phyloP scores from a whole-genome alignment of 768 basidiomycete genomes.

The Coprinellus micaceus region DNA sequence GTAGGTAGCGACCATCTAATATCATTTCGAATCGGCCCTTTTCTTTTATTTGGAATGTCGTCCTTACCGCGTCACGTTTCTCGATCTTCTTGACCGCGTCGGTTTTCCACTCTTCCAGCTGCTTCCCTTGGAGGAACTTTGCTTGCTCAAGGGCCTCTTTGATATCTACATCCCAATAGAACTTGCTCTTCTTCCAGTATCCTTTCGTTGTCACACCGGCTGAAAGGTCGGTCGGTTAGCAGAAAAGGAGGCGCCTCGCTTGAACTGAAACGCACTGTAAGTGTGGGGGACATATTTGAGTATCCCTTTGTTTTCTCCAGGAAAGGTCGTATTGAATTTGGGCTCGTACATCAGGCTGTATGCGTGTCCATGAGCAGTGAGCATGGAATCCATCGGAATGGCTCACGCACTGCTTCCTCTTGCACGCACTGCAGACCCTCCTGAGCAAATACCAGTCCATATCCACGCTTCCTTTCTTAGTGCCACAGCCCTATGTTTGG shows the following conservation, averaged over 20 bases:
- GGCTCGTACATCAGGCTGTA: constrained; percentile 24
- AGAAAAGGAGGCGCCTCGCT: neutral
- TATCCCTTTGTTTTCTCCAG: constrained; percentile 22
- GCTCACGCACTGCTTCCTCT: constrained; percentile 22
- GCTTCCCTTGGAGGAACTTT: constrained; percentile 5
- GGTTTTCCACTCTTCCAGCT: constrained; percentile 8
- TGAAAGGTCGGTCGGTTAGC: constrained; percentile 7
- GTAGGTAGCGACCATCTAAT: neutral
- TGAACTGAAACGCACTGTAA: constrained; percentile 19
- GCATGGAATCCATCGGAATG: neutral
- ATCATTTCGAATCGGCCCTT: neutral
- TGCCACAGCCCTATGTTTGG: constrained; percentile 17
- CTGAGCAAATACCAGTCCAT: constrained; percentile 25
- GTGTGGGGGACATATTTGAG: constrained; percentile 29
- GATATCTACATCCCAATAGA: constrained; percentile 33
- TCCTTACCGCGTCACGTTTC: constrained; percentile 13
- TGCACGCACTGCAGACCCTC: constrained; percentile 25
- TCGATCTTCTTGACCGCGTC: constrained; percentile 22
- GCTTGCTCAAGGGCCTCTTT: constrained; percentile 17
- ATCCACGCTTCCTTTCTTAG: constrained; percentile 12
- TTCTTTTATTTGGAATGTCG: constrained; percentile 4
- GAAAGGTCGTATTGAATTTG: constrained; percentile 23
- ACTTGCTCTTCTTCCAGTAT: constrained; percentile 21
- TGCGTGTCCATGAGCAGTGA: neutral
- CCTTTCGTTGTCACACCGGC: constrained; percentile 29